phyloP scores from a whole-genome alignment of 495 filamentous ascomycete species.

The Aspergillus kassunensis region DNA sequence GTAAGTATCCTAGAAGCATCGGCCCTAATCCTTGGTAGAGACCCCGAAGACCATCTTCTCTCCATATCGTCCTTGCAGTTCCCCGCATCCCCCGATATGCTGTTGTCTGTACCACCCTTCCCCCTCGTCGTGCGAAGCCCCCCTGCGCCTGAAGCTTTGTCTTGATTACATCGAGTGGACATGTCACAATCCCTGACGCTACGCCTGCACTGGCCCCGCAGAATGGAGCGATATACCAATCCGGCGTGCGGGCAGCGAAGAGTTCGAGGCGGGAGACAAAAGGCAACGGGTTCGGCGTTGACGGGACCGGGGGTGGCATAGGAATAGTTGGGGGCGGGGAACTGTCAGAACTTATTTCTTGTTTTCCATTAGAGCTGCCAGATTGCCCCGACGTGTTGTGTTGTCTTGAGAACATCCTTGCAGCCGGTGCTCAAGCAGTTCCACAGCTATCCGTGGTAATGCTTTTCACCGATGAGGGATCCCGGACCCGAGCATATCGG shows the following conservation, averaged over 20 bases:
- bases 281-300: slow-evolving; percentile 25
- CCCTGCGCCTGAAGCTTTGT: slow-evolving; percentile 97
- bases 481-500: slow-evolving; percentile 48
- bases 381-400: slow-evolving; percentile 30
- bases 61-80: slow-evolving; percentile 78
- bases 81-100: slow-evolving; percentile 84
- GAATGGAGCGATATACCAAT: slow-evolving; percentile 57
- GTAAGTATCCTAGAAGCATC: slow-evolving; percentile 90
- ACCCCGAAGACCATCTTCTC: slow-evolving; percentile 80
- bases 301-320: slow-evolving; percentile 15
- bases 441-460: slow-evolving; percentile 33
- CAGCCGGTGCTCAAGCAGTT: slow-evolving; percentile 37
- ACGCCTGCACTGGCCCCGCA: slow-evolving; percentile 86
- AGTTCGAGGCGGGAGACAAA: slow-evolving; percentile 54
- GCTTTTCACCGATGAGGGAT: slow-evolving; percentile 35
- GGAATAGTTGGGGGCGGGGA: slow-evolving; percentile 20
- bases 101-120: slow-evolving; percentile 40
- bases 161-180: slow-evolving; percentile 98
- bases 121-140: slow-evolving; percentile 55
- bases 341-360: slow-evolving; percentile 20
- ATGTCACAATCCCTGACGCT: slow-evolving; percentile 89
- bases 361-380: slow-evolving; percentile 29
- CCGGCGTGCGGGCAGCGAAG: slow-evolving; percentile 47
- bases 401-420: slow-evolving; percentile 38
- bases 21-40: slow-evolving; percentile 93